phyloP scores from a whole-genome alignment of 345 rosid species.

The Eucalyptus sp. region DNA sequence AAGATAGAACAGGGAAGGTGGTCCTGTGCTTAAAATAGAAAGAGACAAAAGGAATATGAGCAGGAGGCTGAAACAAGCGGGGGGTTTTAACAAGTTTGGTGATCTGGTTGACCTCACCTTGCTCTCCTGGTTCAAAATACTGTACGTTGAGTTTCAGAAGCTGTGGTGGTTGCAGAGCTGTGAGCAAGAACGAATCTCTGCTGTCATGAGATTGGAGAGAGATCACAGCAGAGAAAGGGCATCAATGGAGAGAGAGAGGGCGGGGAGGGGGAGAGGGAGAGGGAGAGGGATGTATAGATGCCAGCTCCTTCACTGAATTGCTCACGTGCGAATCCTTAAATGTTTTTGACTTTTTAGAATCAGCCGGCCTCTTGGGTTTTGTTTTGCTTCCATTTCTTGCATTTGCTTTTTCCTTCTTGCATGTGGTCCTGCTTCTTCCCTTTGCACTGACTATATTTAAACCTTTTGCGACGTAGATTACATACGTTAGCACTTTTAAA shows the following conservation, averaged over 20 bases:
- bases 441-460: background rate
- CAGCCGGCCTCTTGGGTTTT: background rate
- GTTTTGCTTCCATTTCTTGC: slow-evolving; percentile 1
- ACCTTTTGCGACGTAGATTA: background rate
- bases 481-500: background rate
- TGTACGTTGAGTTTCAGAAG: background rate
- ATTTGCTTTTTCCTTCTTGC: slow-evolving; percentile 37
- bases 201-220: background rate
- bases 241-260: background rate
- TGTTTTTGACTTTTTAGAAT: slow-evolving; percentile 20
- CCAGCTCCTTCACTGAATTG: slow-evolving; percentile 16
- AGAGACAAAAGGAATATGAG: background rate
- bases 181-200: background rate
- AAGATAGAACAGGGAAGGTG: slow-evolving; percentile 19
- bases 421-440: background rate
- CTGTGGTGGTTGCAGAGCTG: background rate
- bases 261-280: background rate
- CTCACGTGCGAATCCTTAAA: slow-evolving; percentile 47
- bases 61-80: background rate
- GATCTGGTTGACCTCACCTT: background rate
- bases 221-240: background rate
- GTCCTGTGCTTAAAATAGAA: slow-evolving; percentile 2
- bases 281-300: background rate
- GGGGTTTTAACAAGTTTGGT: background rate
- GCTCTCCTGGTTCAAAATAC: background rate